Percentiles rank a stretch among this genome's conserved stretches.
Conservation (phyloP, 1,284 basidiomycete species). For the Athelia psychrophila region DNA sequence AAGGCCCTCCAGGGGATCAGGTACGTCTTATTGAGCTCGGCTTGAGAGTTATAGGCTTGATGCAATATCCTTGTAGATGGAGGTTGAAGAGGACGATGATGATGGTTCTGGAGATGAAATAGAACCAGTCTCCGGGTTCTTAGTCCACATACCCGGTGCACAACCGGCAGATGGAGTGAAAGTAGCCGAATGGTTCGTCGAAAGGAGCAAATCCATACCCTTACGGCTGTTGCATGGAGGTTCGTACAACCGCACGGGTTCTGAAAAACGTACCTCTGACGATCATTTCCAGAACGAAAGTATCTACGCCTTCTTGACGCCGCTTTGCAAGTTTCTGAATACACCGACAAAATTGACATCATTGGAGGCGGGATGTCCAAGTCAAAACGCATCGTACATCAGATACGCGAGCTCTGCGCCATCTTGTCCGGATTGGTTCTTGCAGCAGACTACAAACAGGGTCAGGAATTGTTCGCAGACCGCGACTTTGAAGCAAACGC, state of each 20-base stretch:
- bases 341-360: constrained; percentile 83
- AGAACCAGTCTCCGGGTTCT: constrained; percentile 32
- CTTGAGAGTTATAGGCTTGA: too few species aligned
- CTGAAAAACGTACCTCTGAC: too few species aligned
- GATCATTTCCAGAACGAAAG: constrained; percentile 54
- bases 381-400: constrained; percentile 76
- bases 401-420: constrained; percentile 79
- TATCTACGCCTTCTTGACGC: constrained; percentile 78
- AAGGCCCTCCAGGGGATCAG: too few species aligned
- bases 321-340: constrained; percentile 77
- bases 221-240: constrained; percentile 45
- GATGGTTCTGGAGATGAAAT: constrained; percentile 43
- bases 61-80: constrained; percentile 37
- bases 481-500: constrained; percentile 75
- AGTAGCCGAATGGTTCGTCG: constrained; percentile 80
- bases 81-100: constrained; percentile 41
- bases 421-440: constrained; percentile 78
- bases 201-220: constrained; percentile 75
- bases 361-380: constrained; percentile 71
- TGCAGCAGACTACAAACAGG: constrained; percentile 78
- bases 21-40: too few species aligned
- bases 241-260: too few species aligned
- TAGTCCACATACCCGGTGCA: constrained; percentile 37
- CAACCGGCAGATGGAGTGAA: constrained; percentile 54
- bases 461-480: constrained; percentile 77